Evolutionary conservation across 495 filamentous ascomycete species (phyloP), one percentile per base, ranked within the genome.

Genomic region (Penicillium daleae): DNA sequence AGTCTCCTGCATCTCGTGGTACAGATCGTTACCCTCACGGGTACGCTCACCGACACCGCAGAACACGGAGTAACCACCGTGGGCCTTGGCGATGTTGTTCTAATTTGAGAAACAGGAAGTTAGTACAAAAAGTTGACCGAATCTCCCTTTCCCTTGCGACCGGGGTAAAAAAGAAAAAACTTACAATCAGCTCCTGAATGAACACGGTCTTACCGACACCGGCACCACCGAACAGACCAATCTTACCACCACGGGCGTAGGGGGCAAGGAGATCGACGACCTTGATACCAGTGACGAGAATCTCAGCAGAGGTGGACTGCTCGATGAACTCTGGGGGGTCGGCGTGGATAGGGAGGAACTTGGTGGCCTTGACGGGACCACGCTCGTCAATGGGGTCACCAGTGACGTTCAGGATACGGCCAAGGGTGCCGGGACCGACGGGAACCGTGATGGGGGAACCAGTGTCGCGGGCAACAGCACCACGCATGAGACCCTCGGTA

Each of bases 1-100:
- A 75, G 95, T 99, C 86, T 99, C 93, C 86, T 99, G 95, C 95
- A 99, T 99, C 90, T 99, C 95, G 86, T 99, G 96, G 90, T 99
- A 99, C 87, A 99, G 83, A 89, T 99, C 95, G 89, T 99, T 99
- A 89, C 95, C 95, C 89, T 99, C 95, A 90, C 95, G 95, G 75
- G 95, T 99, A 86, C 95, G 95, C 90, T 99, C 95, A 74, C 95
- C 95, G 81, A 99, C 95, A 92, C 95, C 95, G 78, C 92, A 96
- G 89, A 99, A 99, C 74, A 99, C 96, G 67, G 95, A 99, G 90
- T 96, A 99, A 94, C 95, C 95, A 95, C 95, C 96, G 85, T 99
- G 95, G 73, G 95, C 95, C 88, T 99, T 99, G 83, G 95, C 95
- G 75, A 99, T 97, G 89, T 99, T 99, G 92, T 99, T 99, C 87